phyloP scores from a whole-genome alignment of 2,329 filamentous ascomycete species.

The Fusarium sp. region DNA sequence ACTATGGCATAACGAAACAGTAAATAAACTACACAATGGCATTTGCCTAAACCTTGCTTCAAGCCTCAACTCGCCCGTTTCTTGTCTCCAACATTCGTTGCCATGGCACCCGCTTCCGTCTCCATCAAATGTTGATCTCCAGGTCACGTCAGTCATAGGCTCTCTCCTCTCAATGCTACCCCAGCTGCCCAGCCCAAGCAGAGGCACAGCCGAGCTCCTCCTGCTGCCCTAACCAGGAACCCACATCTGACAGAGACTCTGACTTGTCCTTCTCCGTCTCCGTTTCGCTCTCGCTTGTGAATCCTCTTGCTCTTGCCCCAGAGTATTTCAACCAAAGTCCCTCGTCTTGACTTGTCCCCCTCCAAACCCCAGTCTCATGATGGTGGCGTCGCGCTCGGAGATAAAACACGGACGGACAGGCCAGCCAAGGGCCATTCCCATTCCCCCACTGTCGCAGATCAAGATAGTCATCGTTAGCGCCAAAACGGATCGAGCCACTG shows the following conservation, averaged over 20 bases:
- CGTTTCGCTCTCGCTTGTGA: not conserved
- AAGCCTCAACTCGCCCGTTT: not conserved
- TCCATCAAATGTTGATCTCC: slow-evolving; percentile 15
- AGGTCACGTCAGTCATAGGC: not conserved
- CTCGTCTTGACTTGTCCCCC: not conserved
- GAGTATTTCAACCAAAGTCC: not conserved
- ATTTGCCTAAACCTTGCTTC: not conserved
- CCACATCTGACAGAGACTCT: not conserved
- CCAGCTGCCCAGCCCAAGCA: not conserved
- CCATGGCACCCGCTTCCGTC: slow-evolving; percentile 24
- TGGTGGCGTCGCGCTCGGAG: slow-evolving; percentile 21
- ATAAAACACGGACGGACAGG: slow-evolving; percentile 9
- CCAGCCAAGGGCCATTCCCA: not conserved
- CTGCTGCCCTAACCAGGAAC: not conserved
- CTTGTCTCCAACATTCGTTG: slow-evolving; percentile 9
- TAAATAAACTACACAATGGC: not conserved
- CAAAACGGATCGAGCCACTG: slow-evolving; percentile 22
- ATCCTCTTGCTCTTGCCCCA: not conserved
- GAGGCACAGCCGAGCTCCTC: not conserved
- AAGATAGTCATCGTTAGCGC: slow-evolving; percentile 12
- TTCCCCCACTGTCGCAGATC: slow-evolving; percentile 27
- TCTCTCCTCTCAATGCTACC: not conserved
- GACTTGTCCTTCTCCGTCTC: not conserved
- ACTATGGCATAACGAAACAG: not conserved
- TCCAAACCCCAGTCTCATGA: slow-evolving; percentile 1